Conservation (phyloP, 441 rosid species). For the Populus hybrid region DNA sequence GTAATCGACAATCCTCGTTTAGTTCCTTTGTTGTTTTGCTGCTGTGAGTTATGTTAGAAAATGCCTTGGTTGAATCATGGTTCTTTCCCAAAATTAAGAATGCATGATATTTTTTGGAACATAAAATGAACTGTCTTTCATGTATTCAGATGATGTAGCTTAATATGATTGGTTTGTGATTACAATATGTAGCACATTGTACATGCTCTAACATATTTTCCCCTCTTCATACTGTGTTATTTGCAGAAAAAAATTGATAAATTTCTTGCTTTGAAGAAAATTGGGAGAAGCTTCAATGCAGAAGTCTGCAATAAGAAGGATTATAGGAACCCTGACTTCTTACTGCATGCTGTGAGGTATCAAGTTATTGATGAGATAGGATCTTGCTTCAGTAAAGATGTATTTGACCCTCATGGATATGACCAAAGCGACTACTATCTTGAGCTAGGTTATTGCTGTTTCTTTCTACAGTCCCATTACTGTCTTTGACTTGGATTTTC, state of each 20-base stretch:
- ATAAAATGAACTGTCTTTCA: not conserved
- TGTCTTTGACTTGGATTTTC: not conserved
- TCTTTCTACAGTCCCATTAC: slow-evolving; percentile 11
- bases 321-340: slow-evolving; percentile 92
- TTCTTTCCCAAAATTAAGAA: not conserved
- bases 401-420: slow-evolving; percentile 91
- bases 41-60: not conserved
- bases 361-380: slow-evolving; percentile 96
- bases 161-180: not conserved
- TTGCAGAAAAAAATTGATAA: slow-evolving; percentile 74
- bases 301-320: slow-evolving; percentile 94
- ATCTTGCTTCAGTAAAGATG: slow-evolving; percentile 90
- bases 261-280: slow-evolving; percentile 69
- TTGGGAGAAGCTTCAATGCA: slow-evolving; percentile 91
- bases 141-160: not conserved
- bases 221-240: slow-evolving; percentile 15
- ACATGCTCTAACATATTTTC: not conserved
- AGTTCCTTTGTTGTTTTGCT: not conserved
- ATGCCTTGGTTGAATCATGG: not conserved
- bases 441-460: slow-evolving; percentile 60
- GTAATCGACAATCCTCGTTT: not conserved
- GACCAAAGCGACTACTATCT: slow-evolving; percentile 79
- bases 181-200: not conserved
- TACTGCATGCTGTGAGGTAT: slow-evolving; percentile 89
- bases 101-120: not conserved